Base-by-base conservation (phyloP, 2,329 filamentous ascomycete species). In the Fonsecaea pugnacius region DNA sequence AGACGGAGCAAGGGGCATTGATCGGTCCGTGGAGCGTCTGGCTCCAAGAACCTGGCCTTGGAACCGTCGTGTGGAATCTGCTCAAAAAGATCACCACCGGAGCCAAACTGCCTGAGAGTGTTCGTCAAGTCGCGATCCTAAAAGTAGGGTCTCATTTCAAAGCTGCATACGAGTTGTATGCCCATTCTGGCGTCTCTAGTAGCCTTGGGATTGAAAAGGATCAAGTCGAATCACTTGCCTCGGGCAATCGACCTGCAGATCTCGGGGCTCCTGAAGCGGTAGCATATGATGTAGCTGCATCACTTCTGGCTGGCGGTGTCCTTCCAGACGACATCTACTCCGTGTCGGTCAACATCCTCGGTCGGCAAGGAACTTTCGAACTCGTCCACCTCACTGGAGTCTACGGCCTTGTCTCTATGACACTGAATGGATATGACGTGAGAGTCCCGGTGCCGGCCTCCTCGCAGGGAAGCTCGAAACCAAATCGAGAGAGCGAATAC, bases 331-430 rank as follows among this genome's bases (percentile, higher is more conserved):
- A 30, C 10, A 24, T 30, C 46, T 51, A 51, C 18, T 12, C 18
- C 10, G 27, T 9, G 10, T 1, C 46, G 10, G 46, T 51, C 18
- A 51, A 51, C 1, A 10, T 21, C 4, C n/a, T 51, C 24, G 18
- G 27, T 24, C n/a, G 6, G 12, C 18, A 51, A 30, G 18, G 46
- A 24, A 30, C 46, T 30, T 24, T 30, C 46, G 46, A 51, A 18
- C 27, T 51, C 2, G 24, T 51, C 24, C 18, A 51, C 16, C 46
- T 51, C 24, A 51, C 27, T 24, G 46, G 46, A 24, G 46, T 51
- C 18, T 51, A 51, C 14, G 27, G 46, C 27, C 46, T 51, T 51
- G 18, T 51, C 27, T 51, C 46, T 51, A 30, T 51, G 18, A 51
- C 18, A 24, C 46, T 51, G 6, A 51, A 51, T 51, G 46, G 18